A percentile compares a stretch with the other conserved stretches of the same genome.
phyloP scores from a whole-genome alignment of 2,329 filamentous ascomycete species.

The Paecilomyces fulvus region DNA sequence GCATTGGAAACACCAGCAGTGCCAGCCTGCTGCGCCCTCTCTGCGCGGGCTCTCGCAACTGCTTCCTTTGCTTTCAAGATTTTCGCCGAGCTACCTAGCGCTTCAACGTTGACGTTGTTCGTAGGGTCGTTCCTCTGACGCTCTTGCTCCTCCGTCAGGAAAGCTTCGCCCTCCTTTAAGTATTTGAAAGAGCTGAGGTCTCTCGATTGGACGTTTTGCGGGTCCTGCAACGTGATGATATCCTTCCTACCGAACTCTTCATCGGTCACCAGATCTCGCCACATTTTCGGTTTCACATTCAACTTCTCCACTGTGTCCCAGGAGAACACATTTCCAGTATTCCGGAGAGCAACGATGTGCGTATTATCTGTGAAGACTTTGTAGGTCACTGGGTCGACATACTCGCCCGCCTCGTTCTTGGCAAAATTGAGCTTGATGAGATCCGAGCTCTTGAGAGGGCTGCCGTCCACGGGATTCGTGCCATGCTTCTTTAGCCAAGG shows the following conservation, averaged over 20 bases:
- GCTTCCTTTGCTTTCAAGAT: constrained; percentile 86
- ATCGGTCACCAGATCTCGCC: constrained; percentile 83
- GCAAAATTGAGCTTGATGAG: constrained; percentile 86
- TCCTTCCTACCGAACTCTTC: constrained; percentile 79
- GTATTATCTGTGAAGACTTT: constrained; percentile 98
- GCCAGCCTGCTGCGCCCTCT: constrained; percentile 53
- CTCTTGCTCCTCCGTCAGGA: constrained; percentile 61
- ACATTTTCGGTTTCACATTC: constrained; percentile 96
- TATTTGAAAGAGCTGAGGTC: constrained; percentile 86
- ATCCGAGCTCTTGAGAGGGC: constrained; percentile 69
- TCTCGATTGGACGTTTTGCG: constrained; percentile 74
- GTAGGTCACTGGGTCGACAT: constrained; percentile 93
- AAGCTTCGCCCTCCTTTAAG: constrained; percentile 68
- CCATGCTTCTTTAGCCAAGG: constrained; percentile 90
- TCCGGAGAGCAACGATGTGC: constrained; percentile 80
- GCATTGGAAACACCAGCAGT: constrained; percentile 39
- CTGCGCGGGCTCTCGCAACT: constrained; percentile 78
- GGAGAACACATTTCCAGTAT: constrained; percentile 88
- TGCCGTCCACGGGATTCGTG: constrained; percentile 82
- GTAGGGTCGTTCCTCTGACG: constrained; percentile 51
- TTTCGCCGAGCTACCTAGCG: constrained; percentile 71
- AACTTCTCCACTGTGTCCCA: constrained; percentile 92
- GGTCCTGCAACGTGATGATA: constrained; percentile 93
- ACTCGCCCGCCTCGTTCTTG: constrained; percentile 83
- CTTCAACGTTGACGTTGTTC: constrained; percentile 66